Conservation (phyloP, 2,329 filamentous ascomycete genomes). For the Cercospora brassicicola region DNA sequence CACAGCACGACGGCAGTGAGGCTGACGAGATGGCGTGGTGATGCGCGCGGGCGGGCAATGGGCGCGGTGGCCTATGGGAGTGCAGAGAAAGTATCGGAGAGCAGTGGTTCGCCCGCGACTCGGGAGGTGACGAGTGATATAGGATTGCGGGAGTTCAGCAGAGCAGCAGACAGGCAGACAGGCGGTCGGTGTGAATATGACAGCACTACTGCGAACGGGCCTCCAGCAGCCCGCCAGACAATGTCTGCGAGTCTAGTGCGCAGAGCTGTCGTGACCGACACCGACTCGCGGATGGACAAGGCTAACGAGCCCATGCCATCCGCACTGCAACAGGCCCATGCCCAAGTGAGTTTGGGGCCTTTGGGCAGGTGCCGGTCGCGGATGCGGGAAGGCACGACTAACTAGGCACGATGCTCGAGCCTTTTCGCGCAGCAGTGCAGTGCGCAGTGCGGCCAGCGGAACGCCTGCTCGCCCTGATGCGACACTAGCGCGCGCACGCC, state of each 20-base stretch:
- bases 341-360: slow-evolving; percentile 12
- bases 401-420: slow-evolving; percentile 8
- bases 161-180: slow-evolving; percentile 1
- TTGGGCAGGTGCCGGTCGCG: slow-evolving; percentile 18
- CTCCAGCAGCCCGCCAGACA: slow-evolving; percentile 13
- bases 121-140: slow-evolving; percentile 28
- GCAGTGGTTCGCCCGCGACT: slow-evolving; percentile 23
- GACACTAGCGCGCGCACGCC: slow-evolving; percentile 13
- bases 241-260: slow-evolving; percentile 18
- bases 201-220: slow-evolving; percentile 21
- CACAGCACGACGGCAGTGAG: not conserved
- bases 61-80: slow-evolving; percentile 23
- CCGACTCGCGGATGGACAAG: not conserved
- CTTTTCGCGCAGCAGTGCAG: slow-evolving; percentile 1
- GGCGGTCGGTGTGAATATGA: slow-evolving; percentile 21
- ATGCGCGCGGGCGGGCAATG: slow-evolving; percentile 9
- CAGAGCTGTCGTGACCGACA: slow-evolving; percentile 14
- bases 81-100: slow-evolving; percentile 17
- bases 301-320: not conserved
- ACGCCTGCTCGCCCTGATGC: slow-evolving; percentile 11
- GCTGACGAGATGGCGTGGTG: slow-evolving; percentile 12
- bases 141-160: slow-evolving; percentile 6
- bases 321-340: slow-evolving; percentile 1
- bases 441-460: not conserved
- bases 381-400: slow-evolving; percentile 10